These are phyloP conservation scores for Cordyceps pruinosa DNA, from an alignment of 2,329 filamentous ascomycete genomes.

Conservation along the genomic window DNA sequence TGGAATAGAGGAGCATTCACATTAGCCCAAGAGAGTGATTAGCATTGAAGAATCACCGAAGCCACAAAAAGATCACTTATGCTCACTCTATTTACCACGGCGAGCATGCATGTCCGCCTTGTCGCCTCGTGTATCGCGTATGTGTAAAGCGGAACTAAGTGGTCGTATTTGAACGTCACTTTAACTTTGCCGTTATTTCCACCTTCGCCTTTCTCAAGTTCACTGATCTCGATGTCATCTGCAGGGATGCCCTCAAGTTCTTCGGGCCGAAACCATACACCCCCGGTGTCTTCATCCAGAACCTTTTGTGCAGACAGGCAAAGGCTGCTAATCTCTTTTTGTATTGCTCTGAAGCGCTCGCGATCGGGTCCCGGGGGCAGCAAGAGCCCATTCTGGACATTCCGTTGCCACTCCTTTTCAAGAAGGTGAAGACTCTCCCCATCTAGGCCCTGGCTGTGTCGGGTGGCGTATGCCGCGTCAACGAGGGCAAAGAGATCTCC, in stretches of 20 bases:
- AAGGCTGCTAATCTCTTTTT: constrained; percentile 69
- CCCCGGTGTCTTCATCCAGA: constrained; percentile 73
- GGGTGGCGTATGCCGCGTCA: constrained; percentile 47
- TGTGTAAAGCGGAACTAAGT: constrained; percentile 71
- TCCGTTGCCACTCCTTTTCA: constrained; percentile 71
- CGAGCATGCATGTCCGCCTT: constrained; percentile 61
- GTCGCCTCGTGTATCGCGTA: constrained; percentile 68
- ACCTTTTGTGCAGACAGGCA: constrained; percentile 72
- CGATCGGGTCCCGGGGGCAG: constrained; percentile 62
- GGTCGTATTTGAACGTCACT: constrained; percentile 77
- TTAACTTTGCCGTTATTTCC: constrained; percentile 68
- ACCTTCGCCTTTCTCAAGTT: constrained; percentile 62
- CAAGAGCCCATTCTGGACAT: constrained; percentile 68
- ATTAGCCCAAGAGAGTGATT: constrained; percentile 44
- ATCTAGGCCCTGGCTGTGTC: constrained; percentile 51
- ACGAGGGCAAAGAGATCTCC: constrained; percentile 70
- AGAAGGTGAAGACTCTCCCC: constrained; percentile 65
- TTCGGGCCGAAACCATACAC: constrained; percentile 67
- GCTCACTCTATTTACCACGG: constrained; percentile 68
- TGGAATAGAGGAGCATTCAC: constrained; percentile 67
- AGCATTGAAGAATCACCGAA: not conserved
- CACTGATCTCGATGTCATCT: constrained; percentile 59
- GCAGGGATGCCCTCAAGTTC: constrained; percentile 69
- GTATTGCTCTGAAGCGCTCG: constrained; percentile 79
- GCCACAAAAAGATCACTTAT: no score